Percentiles rank a stretch among this genome's conserved stretches.
phyloP scores from a whole-genome alignment of 2,329 filamentous ascomycete species.

The Microcyclospora tardicrescens region DNA sequence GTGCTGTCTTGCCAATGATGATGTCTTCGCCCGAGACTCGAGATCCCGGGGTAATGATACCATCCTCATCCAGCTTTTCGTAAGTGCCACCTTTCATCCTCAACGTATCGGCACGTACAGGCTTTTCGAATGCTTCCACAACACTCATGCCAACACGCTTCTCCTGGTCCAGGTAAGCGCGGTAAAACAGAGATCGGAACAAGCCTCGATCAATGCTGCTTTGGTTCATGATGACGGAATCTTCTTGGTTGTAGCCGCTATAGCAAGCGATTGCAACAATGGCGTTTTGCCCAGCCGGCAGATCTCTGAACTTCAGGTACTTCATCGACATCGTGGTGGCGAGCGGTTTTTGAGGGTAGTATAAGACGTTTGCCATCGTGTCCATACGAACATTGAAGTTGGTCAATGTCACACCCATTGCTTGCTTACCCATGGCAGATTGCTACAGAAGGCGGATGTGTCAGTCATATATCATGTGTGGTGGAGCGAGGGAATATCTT shows the following conservation, averaged over 20 bases:
- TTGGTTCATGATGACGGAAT: slow-evolving; percentile 99
- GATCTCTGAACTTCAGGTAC: slow-evolving; percentile 92
- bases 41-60: slow-evolving; percentile 83
- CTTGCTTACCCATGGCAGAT: slow-evolving; percentile 99
- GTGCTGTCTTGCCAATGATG: slow-evolving; percentile 97
- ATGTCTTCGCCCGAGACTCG: slow-evolving; percentile 96
- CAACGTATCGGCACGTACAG: slow-evolving; percentile 73
- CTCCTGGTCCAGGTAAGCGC: slow-evolving; percentile 92
- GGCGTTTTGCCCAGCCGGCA: slow-evolving; percentile 93
- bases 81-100: slow-evolving; percentile 61
- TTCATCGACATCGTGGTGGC: slow-evolving; percentile 97
- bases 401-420: slow-evolving; percentile 97
- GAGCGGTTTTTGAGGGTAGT: slow-evolving; percentile 95
- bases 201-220: slow-evolving; percentile 95
- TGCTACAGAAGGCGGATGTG: slow-evolving; percentile 40
- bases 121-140: slow-evolving; percentile 91
- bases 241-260: slow-evolving; percentile 98
- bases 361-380: slow-evolving; percentile 98
- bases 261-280: slow-evolving; percentile 97
- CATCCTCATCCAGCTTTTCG: slow-evolving; percentile 90
- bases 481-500: not conserved
- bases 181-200: slow-evolving; percentile 96
- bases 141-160: slow-evolving; percentile 91
- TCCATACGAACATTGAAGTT: slow-evolving; percentile 98
- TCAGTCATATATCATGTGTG: not conserved